Evolutionary conservation across 441 rosid species (phyloP), one percentile per base, ranked within the genome.

Genomic region (Lepidium campestre): DNA sequence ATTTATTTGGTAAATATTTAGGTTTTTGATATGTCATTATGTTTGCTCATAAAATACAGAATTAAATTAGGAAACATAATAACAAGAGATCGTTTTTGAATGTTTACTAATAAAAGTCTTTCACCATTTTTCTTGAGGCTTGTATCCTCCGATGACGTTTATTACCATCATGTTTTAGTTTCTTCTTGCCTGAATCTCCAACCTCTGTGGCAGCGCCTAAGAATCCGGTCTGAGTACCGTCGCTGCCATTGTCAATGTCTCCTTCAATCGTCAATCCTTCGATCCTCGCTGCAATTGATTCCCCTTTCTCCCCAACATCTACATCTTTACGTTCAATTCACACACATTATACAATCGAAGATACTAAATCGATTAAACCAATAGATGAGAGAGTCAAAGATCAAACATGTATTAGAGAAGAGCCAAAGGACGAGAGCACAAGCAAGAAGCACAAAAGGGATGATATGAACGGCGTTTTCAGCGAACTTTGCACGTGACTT

Each of bases 211-310:
- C 50, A 0, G 84, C 84, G 17, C 88, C 93, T 66, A 89, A 74
- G 52, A 87, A 70, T 17, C 92, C 86, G 0, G 90, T 80, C 54
- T 89, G 96, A 44, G 89, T 86, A 2, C 92, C 93, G 23, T 87
- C 94, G 27, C 88, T 81, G 7, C 81, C 90, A 2, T 72, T 77
- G 50, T 86, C 89, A 4, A 84, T 74, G 14, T 87, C 91, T 61
- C 90, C 88, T 76, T 87, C 92, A 2, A 89, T 82, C 0, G 86
- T 83, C 81, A 91, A 40, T 67, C 97, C 92, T 73, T 91, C 81
- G 10, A 87, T 81, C 61, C 75, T 85, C 14, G 86, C 80, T 4
- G 85, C 89, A 6, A 75, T 66, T 0, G 91, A 71, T 14, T 85
- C 80, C 45, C 57, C 73, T 68, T 68, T 82, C 36, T 57, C 29